Conservation (phyloP, 768 basidiomycete species). For the Saitozyma sp. region DNA sequence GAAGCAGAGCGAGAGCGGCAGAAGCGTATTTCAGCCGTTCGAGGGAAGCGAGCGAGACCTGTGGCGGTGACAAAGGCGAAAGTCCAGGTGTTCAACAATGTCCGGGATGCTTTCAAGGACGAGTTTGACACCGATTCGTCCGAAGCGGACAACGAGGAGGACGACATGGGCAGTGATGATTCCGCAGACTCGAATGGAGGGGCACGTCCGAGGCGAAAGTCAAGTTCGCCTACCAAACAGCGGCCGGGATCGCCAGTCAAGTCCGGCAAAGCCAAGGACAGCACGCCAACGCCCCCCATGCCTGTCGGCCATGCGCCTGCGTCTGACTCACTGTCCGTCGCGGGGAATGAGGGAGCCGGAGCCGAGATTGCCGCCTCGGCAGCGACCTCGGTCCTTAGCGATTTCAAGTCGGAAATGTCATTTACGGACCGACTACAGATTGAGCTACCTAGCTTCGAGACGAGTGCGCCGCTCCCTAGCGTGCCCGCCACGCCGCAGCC, state of each 20-base stretch:
- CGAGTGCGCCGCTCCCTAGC: conserved; percentile 50
- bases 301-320: background rate
- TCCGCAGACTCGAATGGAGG: conserved; percentile 32
- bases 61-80: conserved; percentile 84
- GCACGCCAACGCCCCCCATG: conserved; percentile 1
- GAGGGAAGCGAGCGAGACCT: conserved; percentile 82
- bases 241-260: conserved; percentile 10
- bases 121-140: conserved; percentile 60
- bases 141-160: conserved; percentile 71
- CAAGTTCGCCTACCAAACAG: conserved; percentile 26
- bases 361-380: conserved; percentile 7
- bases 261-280: background rate
- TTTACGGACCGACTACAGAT: conserved; percentile 51
- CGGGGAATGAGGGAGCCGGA: background rate
- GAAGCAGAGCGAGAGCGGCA: conserved; percentile 62
- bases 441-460: conserved; percentile 51
- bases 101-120: conserved; percentile 85
- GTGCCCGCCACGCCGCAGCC: conserved; percentile 49
- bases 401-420: conserved; percentile 44
- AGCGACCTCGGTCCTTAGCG: conserved; percentile 33
- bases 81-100: conserved; percentile 82
- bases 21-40: conserved; percentile 75
- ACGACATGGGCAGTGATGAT: conserved; percentile 55
- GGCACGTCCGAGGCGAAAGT: conserved; percentile 11
- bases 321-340: background rate